Evolutionary conservation across 2,329 filamentous ascomycete genomes (phyloP).

Genomic region (Xylogone sp.): DNA sequence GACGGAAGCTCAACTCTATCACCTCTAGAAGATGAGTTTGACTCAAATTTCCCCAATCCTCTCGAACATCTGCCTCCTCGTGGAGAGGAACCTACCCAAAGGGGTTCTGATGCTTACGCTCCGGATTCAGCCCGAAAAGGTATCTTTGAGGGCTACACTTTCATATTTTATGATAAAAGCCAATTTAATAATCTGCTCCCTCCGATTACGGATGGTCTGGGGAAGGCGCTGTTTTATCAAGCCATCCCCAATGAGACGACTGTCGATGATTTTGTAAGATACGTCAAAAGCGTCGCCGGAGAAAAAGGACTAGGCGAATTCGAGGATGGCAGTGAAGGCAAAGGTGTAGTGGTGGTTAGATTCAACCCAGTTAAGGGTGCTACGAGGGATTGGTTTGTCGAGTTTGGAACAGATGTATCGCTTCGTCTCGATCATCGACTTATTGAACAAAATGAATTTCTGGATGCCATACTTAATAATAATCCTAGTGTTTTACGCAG

Average conservation of each 20-base stretch:
- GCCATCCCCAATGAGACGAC: conserved; percentile 60
- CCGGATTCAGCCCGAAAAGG: conserved; percentile 63
- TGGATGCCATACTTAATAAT: conserved; percentile 82
- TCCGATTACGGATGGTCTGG: conserved; percentile 73
- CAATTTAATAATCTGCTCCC: conserved; percentile 75
- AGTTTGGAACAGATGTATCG: conserved; percentile 67
- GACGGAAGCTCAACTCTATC: conserved; percentile 43
- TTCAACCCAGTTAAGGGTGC: conserved; percentile 57
- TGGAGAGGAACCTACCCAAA: conserved; percentile 70
- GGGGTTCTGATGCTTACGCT: conserved; percentile 64
- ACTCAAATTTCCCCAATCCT: conserved; percentile 73
- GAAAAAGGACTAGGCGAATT: conserved; percentile 67
- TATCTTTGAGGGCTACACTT: conserved; percentile 83
- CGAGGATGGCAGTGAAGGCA: conserved; percentile 58
- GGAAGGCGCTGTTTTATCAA: conserved; percentile 71
- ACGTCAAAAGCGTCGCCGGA: conserved; percentile 70
- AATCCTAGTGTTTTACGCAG: conserved; percentile 70
- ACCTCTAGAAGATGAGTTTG: conserved; percentile 75
- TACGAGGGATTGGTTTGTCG: conserved; percentile 60
- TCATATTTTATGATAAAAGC: conserved; percentile 74
- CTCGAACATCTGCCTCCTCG: conserved; percentile 67
- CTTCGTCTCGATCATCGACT: conserved; percentile 73
- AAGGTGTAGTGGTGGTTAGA: conserved; percentile 75
- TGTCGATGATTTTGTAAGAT: conserved; percentile 72
- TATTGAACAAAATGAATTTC: conserved; percentile 85